Base-by-base conservation (phyloP, 2,329 filamentous ascomycete species). In the Aspergillus fumigatiaffinis region DNA sequence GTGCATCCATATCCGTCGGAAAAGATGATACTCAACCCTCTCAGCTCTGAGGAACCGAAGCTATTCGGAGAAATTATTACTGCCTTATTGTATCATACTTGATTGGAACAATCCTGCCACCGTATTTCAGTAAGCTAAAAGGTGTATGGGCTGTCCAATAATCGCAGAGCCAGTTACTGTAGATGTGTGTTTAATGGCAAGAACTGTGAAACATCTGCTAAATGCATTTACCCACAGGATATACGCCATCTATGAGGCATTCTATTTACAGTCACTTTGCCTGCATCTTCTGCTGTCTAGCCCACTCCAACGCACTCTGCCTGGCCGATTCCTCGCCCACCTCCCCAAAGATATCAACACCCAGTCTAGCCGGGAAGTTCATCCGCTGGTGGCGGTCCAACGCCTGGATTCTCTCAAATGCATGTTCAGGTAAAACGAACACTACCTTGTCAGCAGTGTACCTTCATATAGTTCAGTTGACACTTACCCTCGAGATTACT, bases 271-370 rank as follows among this genome's bases (percentile, higher is more conserved):
- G 6, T 17, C 5, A 38, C 14, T 38, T 32, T 38, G 32, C 14
- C 14, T 17, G 32, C 32, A 17, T 46, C 28, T 35, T 59, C 49
- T 63, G 59, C 32, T 59, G 49, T 44, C 57, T 57, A n/a, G 60
- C 60, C 59, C 56, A 61, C 14, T 59, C 59, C 38, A 49, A 23
- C 2, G 60, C 60, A 41, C 59, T 59, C 32, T 38, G 55, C 20
- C 46, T 52, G 9, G 21, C 59, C 21, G 54, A 57, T 44, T 63
- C 59, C 35, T 61, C 59, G 10, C 60, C 60, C 12, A 55, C 54
- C 49, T 63, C 60, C 1, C 49, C 56, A 46, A 63, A 63, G 9
- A 63, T 59, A 56, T 63, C 59, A 1, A 63, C 59, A 1, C 60
- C 60, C 2, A 60, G 26, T 9, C 56, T 26, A 3, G 58, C 58